Conservation (phyloP, 1,284 basidiomycete genomes). For the Cryptococcus sp. region DNA sequence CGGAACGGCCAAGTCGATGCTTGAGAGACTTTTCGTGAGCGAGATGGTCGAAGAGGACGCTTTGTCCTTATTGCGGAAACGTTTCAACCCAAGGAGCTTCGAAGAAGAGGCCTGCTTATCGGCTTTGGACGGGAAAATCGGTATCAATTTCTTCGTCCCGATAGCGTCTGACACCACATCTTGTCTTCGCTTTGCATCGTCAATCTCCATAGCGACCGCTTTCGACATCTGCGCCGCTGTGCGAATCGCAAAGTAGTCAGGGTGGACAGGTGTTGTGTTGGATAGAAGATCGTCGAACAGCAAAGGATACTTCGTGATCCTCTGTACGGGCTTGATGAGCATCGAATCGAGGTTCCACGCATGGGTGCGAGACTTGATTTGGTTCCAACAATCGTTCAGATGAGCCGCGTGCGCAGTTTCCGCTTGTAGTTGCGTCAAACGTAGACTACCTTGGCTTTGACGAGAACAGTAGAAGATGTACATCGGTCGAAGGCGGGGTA, state of each 20-base stretch:
- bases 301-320: constrained; percentile 88
- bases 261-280: constrained; percentile 73
- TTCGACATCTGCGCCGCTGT: constrained; percentile 70
- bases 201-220: constrained; percentile 77
- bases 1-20: constrained; percentile 14
- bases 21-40: constrained; percentile 8
- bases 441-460: constrained; percentile 73
- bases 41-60: constrained; percentile 9
- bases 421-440: constrained; percentile 58
- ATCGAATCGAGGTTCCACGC: constrained; percentile 93
- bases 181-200: constrained; percentile 78
- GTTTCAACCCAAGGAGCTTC: constrained; percentile 31
- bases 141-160: constrained; percentile 21
- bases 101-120: constrained; percentile 10
- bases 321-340: constrained; percentile 83
- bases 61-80: constrained; percentile 49
- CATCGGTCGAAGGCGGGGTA: constrained; percentile 72
- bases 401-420: constrained; percentile 59
- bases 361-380: constrained; percentile 73
- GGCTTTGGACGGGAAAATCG: constrained; percentile 1
- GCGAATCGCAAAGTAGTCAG: constrained; percentile 68
- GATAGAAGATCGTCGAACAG: constrained; percentile 77
- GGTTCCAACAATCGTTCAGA: constrained; percentile 66
- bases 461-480: constrained; percentile 86
- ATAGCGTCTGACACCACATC: constrained; percentile 70